Evolutionary conservation across 1,284 basidiomycete genomes (phyloP).

Genomic region (Boletus smithii): DNA sequence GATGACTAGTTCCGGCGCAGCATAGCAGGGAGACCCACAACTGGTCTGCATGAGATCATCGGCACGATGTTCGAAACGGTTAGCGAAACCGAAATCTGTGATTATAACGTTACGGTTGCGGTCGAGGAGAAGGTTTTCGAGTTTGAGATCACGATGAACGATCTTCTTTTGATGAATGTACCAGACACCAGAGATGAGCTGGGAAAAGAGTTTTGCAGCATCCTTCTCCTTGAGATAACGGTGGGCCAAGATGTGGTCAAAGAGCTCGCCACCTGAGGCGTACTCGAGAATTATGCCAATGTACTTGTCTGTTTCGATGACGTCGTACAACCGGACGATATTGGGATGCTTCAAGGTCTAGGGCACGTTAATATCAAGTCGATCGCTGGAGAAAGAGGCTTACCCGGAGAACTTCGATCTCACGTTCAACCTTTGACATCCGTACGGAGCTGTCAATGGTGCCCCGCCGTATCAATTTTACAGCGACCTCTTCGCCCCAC

Average conservation of each 20-base stretch:
- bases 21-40: slow-evolving; percentile 97
- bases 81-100: slow-evolving; percentile 99
- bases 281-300: slow-evolving; percentile 99
- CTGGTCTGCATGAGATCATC: slow-evolving; percentile 99
- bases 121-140: slow-evolving; percentile 97
- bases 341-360: slow-evolving; percentile 95
- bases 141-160: slow-evolving; percentile 97
- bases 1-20: slow-evolving; percentile 98
- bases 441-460: slow-evolving; percentile 86
- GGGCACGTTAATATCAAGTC: slow-evolving; percentile 10
- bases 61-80: slow-evolving; percentile 86
- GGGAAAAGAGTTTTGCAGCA: slow-evolving; percentile 94
- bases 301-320: slow-evolving; percentile 99
- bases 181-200: slow-evolving; percentile 97
- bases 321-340: slow-evolving; percentile 97
- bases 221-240: slow-evolving; percentile 95
- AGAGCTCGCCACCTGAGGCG: slow-evolving; percentile 96
- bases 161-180: slow-evolving; percentile 99
- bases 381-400: slow-evolving; percentile 30
- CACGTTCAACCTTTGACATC: slow-evolving; percentile 94
- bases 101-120: slow-evolving; percentile 98
- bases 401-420: slow-evolving; percentile 95
- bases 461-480: slow-evolving; percentile 94
- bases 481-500: slow-evolving; percentile 98
- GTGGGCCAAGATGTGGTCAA: slow-evolving; percentile 98